Base-by-base conservation (phyloP, 129 eudicot genomes). In the Arctium lappa region DNA sequence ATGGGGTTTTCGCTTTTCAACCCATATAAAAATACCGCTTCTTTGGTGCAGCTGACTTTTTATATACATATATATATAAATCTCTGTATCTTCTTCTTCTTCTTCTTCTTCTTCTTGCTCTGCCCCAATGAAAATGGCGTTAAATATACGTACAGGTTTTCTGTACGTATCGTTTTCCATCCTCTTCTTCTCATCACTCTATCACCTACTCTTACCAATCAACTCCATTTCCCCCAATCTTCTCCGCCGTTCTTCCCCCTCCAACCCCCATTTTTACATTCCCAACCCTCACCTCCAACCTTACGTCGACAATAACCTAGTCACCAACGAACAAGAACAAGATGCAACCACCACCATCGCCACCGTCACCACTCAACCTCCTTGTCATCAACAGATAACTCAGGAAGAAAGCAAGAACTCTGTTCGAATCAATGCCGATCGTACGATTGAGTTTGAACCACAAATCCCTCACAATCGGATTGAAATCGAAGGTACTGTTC, bases 71-170 rank as follows among this genome's bases (percentile, higher is more conserved):
- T 22, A 22, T 63, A 18, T 18, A 66, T 8, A 22, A 66, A 27
- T 13, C 71, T 0, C 12, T 66, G 33, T 6, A 66, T 66, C 65
- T 34, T 22, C 46, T 15, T 50, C 7, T n/a, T 70, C n/a, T n/a
- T n/a, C n/a, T 46, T 12, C 76, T 11, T 16, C 80, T 48, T 22
- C 78, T 15, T 50, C 7, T n/a, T 70, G 50, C 46, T 16, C 73
- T 6, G 18, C 42, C 9, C 42, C 16, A 3, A 15, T 36, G 74
- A 53, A 0, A 39, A 91, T 90, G 92, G 89, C 85, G 82, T 78
- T 80, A 31, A 87, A 84, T 78, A 71, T 88, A 50, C 90, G 90
- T 75, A 42, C 62, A 50, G 71, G 73, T 38, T 89, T 88, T 42
- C 73, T 86, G 34, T 89, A 80, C 88, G 81, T 89, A 76, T 46